A percentile compares a stretch with the other conserved stretches of the same genome.
phyloP scores from a whole-genome alignment of 164 flowering plant genomes.

The Chloranthus sessilifolius region DNA sequence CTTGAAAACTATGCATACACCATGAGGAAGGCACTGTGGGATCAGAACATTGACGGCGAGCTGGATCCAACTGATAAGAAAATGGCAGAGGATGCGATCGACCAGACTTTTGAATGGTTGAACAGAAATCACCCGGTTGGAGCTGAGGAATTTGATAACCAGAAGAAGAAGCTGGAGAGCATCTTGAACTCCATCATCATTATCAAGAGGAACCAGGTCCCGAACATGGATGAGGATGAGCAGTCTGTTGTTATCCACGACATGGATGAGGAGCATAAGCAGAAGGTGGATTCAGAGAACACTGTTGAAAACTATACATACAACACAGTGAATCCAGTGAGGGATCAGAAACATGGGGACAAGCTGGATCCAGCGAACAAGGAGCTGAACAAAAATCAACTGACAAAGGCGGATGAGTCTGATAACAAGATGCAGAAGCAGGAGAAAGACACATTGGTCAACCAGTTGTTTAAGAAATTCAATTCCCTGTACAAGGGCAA shows the following conservation, averaged over 20 bases:
- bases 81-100: constrained; percentile 50
- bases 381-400: too few species aligned
- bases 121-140: constrained; percentile 43
- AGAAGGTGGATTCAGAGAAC: constrained; percentile 39
- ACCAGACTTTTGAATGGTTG: constrained; percentile 42
- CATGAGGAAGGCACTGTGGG: constrained; percentile 50
- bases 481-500: too few species aligned
- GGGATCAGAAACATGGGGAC: too few species aligned
- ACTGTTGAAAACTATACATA: too few species aligned
- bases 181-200: constrained; percentile 17
- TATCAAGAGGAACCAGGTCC: constrained; percentile 25
- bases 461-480: too few species aligned
- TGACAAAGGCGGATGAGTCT: too few species aligned
- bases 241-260: constrained; percentile 17
- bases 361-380: too few species aligned
- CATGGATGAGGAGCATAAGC: constrained; percentile 37
- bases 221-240: constrained; percentile 27
- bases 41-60: constrained; percentile 38
- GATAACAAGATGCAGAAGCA: too few species aligned
- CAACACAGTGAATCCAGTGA: too few species aligned
- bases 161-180: constrained; percentile 5
- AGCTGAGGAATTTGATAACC: constrained; percentile 42
- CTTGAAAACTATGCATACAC: constrained; percentile 49
- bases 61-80: constrained; percentile 27
- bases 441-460: too few species aligned